These are phyloP conservation scores for Pseudozyma pruni DNA, from an alignment of 1,284 basidiomycete species.

Conservation along the genomic window DNA sequence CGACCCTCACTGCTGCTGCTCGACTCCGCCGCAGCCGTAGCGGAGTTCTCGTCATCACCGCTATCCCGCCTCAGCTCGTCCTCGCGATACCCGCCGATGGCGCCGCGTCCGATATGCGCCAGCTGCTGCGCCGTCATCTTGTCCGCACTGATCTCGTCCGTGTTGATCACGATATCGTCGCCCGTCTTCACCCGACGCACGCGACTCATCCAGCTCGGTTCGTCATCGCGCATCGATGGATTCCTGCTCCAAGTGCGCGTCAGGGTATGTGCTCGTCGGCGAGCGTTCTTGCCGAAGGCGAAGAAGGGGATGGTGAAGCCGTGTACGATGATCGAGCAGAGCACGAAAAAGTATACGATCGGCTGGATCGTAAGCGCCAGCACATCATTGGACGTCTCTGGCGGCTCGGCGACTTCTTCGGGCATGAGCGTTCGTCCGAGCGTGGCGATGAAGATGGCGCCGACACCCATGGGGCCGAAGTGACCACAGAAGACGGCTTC, in stretches of 20 bases:
- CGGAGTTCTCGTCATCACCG: conserved; percentile 30
- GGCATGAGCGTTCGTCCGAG: conserved; percentile 60
- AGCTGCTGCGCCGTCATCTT: conserved; percentile 57
- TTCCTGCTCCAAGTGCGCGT: conserved; percentile 59
- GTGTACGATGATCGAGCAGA: conserved; percentile 65
- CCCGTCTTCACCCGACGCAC: conserved; percentile 52
- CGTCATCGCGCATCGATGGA: conserved; percentile 52
- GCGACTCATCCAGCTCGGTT: conserved; percentile 62
- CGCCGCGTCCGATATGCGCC: conserved; percentile 57
- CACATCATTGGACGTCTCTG: conserved; percentile 60
- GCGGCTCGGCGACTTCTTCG: conserved; percentile 58
- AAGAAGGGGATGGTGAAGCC: conserved; percentile 68
- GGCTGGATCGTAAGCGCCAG: conserved; percentile 65
- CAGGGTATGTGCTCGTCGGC: conserved; percentile 55
- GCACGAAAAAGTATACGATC: conserved; percentile 67
- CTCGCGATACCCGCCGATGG: conserved; percentile 57
- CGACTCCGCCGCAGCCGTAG: conserved; percentile 26
- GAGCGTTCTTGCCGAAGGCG: conserved; percentile 59
- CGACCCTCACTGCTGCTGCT: conserved; percentile 23
- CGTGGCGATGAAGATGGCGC: conserved; percentile 66
- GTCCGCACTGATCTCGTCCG: conserved; percentile 49
- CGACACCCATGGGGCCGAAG: conserved; percentile 67
- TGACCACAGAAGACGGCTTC: conserved; percentile 67
- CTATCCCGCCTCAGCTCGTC: conserved; percentile 48
- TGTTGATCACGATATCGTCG: conserved; percentile 50